Evolutionary conservation across 2,329 filamentous ascomycete genomes (phyloP).

Genomic region (Fusarium virguliforme): DNA sequence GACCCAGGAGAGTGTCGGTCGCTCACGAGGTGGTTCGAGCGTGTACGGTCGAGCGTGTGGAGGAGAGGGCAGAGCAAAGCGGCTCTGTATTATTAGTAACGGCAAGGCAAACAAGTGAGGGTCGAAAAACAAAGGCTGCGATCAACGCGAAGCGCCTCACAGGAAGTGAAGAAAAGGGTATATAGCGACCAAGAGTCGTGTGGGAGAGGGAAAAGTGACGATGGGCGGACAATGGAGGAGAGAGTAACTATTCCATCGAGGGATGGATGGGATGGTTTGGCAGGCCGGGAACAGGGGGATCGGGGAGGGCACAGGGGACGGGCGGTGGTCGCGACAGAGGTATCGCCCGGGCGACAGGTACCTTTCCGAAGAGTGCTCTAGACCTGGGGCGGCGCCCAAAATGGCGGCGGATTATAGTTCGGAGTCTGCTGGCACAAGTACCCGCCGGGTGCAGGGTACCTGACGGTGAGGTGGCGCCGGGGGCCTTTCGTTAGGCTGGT

Average conservation of each 20-base stretch:
- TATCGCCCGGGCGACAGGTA: conserved; percentile 39
- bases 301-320: conserved; percentile 38
- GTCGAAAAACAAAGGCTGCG: conserved; percentile 37
- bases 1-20: conserved; percentile 44
- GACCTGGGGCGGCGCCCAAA: conserved; percentile 6
- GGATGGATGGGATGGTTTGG: conserved; percentile 49
- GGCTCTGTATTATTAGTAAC: conserved; percentile 47
- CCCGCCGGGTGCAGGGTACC: conserved; percentile 37
- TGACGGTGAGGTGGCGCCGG: conserved; percentile 43
- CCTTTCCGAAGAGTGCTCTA: conserved; percentile 29
- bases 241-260: conserved; percentile 35
- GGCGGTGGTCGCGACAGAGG: conserved; percentile 41
- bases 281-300: conserved; percentile 46
- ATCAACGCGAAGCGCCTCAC: conserved; percentile 49
- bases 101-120: conserved; percentile 30
- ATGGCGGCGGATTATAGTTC: conserved; percentile 9
- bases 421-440: conserved; percentile 31
- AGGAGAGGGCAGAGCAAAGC: conserved; percentile 16
- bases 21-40: conserved; percentile 36
- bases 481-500: conserved; percentile 46
- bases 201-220: conserved; percentile 39
- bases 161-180: conserved; percentile 40
- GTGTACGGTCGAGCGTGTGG: conserved; percentile 24
- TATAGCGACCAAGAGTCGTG: conserved; percentile 32
- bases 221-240: conserved; percentile 40